Conservation (phyloP, 768 basidiomycete genomes). For the Boletus huronensis region DNA sequence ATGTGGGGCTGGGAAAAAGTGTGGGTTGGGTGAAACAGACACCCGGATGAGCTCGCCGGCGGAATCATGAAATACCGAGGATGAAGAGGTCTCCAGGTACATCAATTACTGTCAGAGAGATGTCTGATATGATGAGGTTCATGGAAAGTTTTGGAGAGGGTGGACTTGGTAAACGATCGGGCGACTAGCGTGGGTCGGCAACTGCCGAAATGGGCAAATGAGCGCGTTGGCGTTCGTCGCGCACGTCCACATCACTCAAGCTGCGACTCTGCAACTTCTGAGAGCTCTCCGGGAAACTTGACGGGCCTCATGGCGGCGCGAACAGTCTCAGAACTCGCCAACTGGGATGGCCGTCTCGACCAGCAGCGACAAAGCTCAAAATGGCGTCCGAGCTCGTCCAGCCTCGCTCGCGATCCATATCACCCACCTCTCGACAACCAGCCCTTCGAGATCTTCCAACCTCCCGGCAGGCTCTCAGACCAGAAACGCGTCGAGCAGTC, state of each 20-base stretch:
- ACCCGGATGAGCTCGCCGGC: conserved; percentile 56
- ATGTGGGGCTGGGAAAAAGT: not conserved
- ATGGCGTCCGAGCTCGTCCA: conserved; percentile 11
- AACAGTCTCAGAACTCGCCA: conserved; percentile 11
- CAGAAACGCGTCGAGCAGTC: conserved; percentile 10
- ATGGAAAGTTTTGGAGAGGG: not conserved
- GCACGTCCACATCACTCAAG: conserved; percentile 2
- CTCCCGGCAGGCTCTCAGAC: not conserved
- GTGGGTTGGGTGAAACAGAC: conserved; percentile 38
- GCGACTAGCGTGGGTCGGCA: no score
- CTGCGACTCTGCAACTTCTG: not conserved
- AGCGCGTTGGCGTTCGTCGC: conserved; percentile 10
- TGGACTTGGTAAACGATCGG: no score
- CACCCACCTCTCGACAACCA: conserved; percentile 1
- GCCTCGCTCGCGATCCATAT: conserved; percentile 9
- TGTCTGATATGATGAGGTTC: not conserved
- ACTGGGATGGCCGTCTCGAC: conserved; percentile 17
- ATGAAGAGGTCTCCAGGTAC: not conserved
- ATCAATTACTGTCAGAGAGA: not conserved
- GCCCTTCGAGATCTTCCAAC: not conserved
- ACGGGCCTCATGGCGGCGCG: conserved; percentile 12
- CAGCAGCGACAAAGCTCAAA: conserved; percentile 5
- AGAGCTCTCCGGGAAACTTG: not conserved
- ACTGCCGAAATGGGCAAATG: conserved; percentile 6
- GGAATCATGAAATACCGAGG: conserved; percentile 19